Conservation (phyloP, 2,329 filamentous ascomycete genomes). For the Myriosclerotinia duriaeana region DNA sequence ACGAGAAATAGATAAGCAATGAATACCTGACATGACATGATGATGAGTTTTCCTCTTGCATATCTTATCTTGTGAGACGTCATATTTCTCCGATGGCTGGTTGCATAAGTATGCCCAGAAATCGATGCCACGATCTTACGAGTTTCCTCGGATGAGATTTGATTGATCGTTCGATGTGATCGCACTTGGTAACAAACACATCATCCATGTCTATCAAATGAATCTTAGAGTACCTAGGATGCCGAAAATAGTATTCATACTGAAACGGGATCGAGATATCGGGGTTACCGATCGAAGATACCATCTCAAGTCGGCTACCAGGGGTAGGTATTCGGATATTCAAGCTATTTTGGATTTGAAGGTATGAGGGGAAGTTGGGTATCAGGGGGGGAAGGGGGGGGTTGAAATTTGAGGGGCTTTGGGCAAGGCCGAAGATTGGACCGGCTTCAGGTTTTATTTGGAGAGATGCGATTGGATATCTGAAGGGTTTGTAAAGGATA, state of each 20-base stretch:
- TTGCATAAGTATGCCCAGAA: neutral
- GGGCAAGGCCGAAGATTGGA: too few relatives aligned
- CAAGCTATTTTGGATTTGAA: neutral
- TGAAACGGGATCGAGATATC: neutral
- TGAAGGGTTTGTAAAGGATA: too few relatives aligned
- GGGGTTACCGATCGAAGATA: neutral
- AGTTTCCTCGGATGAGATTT: neutral
- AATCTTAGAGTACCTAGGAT: too few relatives aligned
- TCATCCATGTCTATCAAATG: neutral
- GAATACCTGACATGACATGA: neutral
- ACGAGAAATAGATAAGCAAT: conserved; percentile 16
- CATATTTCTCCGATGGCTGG: neutral
- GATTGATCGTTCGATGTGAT: neutral
- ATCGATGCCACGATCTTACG: neutral
- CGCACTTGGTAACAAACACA: neutral
- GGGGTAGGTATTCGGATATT: neutral
- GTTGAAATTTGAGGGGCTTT: too few relatives aligned
- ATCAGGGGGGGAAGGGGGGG: too few relatives aligned
- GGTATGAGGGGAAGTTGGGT: neutral
- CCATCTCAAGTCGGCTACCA: neutral
- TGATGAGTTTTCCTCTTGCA: neutral
- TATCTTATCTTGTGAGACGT: neutral
- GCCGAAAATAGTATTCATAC: neutral
- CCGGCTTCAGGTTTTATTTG: neutral
- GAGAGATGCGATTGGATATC: neutral